Evolutionary conservation across 352 stramenopile species (phyloP).

Genomic region (Globisporangium megalacanthum): DNA sequence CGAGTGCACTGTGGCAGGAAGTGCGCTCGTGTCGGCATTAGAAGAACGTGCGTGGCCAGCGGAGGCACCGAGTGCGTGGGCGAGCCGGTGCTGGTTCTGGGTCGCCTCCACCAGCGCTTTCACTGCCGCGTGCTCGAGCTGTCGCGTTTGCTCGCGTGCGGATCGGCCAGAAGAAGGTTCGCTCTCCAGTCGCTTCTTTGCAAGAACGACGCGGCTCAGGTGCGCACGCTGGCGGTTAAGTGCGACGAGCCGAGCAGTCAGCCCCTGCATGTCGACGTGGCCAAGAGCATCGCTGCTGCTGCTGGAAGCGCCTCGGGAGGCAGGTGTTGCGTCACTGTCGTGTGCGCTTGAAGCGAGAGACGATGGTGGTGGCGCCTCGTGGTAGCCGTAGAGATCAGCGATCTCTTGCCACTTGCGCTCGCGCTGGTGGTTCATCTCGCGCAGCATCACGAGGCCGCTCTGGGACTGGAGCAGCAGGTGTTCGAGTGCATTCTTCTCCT

Average conservation of each 20-base stretch:
- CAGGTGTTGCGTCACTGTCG: background rate
- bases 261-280: background rate
- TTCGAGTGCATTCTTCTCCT: constrained; percentile 22
- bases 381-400: constrained; percentile 21
- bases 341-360: background rate
- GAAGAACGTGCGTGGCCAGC: background rate
- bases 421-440: constrained; percentile 26
- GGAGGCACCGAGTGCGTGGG: constrained; percentile 6
- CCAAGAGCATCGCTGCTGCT: background rate
- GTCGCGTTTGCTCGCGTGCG: background rate
- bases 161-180: background rate
- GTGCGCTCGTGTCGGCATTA: too few relatives aligned
- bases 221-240: background rate
- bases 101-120: constrained; percentile 17
- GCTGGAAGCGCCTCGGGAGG: too few relatives aligned
- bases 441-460: constrained; percentile 44
- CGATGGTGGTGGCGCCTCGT: background rate
- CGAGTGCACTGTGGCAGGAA: background rate
- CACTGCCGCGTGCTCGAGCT: constrained; percentile 7
- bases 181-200: constrained; percentile 3
- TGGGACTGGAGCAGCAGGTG: constrained; percentile 46
- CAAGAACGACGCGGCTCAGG: constrained; percentile 6
- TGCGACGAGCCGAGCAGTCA: constrained; percentile 6
- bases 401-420: constrained; percentile 35
- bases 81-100: constrained; percentile 21